These are phyloP conservation scores for Lecanicillium sp. DNA, from an alignment of 2,329 filamentous ascomycete genomes.

Conservation along the genomic window DNA sequence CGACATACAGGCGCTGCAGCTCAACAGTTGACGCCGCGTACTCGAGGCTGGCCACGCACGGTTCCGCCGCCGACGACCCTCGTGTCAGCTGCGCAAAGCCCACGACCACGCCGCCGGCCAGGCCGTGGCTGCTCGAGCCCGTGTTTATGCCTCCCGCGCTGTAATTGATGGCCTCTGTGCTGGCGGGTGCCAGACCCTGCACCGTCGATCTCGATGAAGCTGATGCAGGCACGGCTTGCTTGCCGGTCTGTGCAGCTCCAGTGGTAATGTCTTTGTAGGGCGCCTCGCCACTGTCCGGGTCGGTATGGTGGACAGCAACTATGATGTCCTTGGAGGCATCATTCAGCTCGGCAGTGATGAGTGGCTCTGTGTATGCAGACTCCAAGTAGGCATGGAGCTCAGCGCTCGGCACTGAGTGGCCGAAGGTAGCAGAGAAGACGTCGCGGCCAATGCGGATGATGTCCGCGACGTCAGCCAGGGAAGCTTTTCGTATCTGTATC, in stretches of 20 bases:
- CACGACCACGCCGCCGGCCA: constrained; percentile 20
- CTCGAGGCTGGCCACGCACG: constrained; percentile 28
- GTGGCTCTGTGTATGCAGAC: constrained; percentile 31
- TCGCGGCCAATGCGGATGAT: constrained; percentile 30
- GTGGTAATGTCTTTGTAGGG: background rate
- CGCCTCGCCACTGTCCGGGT: too few species aligned
- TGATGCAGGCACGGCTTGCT: too few species aligned
- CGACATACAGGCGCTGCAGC: constrained; percentile 39
- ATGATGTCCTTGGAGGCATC: constrained; percentile 23
- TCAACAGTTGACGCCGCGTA: constrained; percentile 25
- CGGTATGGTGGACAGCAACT: constrained; percentile 19
- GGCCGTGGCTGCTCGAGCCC: background rate
- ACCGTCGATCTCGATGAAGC: too few species aligned
- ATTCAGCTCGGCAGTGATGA: constrained; percentile 21
- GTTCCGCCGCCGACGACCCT: constrained; percentile 26
- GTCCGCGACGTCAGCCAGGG: constrained; percentile 21
- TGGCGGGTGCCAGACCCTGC: too few species aligned
- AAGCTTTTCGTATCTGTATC: constrained; percentile 9
- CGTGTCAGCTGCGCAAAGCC: constrained; percentile 37
- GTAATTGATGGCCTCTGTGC: too few species aligned
- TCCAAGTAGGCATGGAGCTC: constrained; percentile 34
- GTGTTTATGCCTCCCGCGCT: background rate
- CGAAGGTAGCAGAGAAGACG: constrained; percentile 36
- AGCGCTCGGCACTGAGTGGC: constrained; percentile 32
- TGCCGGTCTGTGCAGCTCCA: background rate